These are phyloP conservation scores for Monosporascus sp. DNA, from an alignment of 2,329 filamentous ascomycete genomes.

Conservation along the genomic window DNA sequence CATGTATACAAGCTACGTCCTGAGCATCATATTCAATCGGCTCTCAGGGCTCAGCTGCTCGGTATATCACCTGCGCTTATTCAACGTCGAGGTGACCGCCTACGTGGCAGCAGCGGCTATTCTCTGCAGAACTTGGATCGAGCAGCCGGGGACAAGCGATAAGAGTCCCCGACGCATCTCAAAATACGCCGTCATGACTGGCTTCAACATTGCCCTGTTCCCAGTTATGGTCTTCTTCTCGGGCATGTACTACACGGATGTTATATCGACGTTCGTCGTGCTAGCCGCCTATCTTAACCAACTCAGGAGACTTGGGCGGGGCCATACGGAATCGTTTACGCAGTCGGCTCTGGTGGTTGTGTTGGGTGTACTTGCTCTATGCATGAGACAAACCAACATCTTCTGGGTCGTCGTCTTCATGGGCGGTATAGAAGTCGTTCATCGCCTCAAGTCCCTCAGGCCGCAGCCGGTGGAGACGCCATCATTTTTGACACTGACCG, in stretches of 20 bases:
- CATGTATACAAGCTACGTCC: slow-evolving; percentile 20
- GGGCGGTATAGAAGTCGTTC: slow-evolving; percentile 53
- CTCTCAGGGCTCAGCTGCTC: slow-evolving; percentile 29
- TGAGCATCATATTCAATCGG: slow-evolving; percentile 36
- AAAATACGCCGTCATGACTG: slow-evolving; percentile 50
- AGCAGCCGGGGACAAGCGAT: slow-evolving; percentile 17
- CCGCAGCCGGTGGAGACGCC: slow-evolving; percentile 27
- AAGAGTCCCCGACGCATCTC: slow-evolving; percentile 23
- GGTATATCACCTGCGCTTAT: slow-evolving; percentile 38
- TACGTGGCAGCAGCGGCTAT: slow-evolving; percentile 41
- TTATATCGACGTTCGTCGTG: slow-evolving; percentile 73
- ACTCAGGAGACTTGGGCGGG: slow-evolving; percentile 36
- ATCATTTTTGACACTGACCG: slow-evolving; percentile 23
- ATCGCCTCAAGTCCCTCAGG: slow-evolving; percentile 41
- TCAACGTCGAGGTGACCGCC: slow-evolving; percentile 41
- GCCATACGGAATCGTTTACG: slow-evolving; percentile 21
- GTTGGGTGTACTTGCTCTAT: slow-evolving; percentile 60
- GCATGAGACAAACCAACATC: slow-evolving; percentile 90
- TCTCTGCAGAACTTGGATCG: slow-evolving; percentile 44
- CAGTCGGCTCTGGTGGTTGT: slow-evolving; percentile 42
- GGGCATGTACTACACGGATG: slow-evolving; percentile 89
- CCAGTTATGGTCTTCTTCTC: slow-evolving; percentile 95
- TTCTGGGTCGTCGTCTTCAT: slow-evolving; percentile 87
- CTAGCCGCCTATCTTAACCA: slow-evolving; percentile 61
- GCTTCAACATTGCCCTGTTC: slow-evolving; percentile 77